Conservation (phyloP, 2,329 filamentous ascomycete species). For the Ascochyta koolunga region DNA sequence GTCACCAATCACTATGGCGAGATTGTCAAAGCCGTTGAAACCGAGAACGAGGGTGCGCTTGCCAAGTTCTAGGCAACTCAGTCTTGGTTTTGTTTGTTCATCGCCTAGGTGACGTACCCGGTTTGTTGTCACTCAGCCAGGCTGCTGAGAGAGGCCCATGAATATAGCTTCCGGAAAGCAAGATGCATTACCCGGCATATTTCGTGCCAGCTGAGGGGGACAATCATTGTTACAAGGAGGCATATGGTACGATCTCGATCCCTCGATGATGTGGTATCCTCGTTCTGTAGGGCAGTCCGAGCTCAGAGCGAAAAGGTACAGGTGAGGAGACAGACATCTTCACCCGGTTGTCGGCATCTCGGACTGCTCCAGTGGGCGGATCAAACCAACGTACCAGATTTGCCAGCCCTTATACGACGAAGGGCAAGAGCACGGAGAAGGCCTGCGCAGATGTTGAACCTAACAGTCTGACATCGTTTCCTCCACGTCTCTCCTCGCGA, state of each 20-base stretch:
- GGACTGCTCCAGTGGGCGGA: not conserved
- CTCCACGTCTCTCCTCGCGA: slow-evolving; percentile 23
- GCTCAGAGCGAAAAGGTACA: slow-evolving; percentile 1
- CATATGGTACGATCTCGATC: slow-evolving; percentile 48
- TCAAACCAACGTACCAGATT: slow-evolving; percentile 22
- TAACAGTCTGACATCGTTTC: slow-evolving; percentile 32
- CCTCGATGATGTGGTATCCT: slow-evolving; percentile 52
- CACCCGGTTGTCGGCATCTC: not conserved
- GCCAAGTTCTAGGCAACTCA: not conserved
- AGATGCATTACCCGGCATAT: slow-evolving; percentile 29
- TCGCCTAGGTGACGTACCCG: not conserved
- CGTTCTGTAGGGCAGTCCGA: slow-evolving; percentile 15
- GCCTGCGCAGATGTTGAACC: slow-evolving; percentile 50
- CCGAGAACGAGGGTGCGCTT: not conserved
- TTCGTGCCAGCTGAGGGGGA: slow-evolving; percentile 1
- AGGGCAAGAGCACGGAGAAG: slow-evolving; percentile 53
- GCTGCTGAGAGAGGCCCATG: slow-evolving; percentile 30
- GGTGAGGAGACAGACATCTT: not conserved
- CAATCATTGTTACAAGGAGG: not conserved
- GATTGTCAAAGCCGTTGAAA: slow-evolving; percentile 17
- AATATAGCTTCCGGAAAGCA: slow-evolving; percentile 33
- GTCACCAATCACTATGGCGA: slow-evolving; percentile 30
- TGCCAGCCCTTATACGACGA: slow-evolving; percentile 51
- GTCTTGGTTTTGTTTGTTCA: too few species aligned
- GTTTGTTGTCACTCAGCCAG: slow-evolving; percentile 34